A percentile compares a stretch with the other conserved stretches of the same genome.
phyloP scores from a whole-genome alignment of 2,329 filamentous ascomycete species.

The Penicillium sp. region DNA sequence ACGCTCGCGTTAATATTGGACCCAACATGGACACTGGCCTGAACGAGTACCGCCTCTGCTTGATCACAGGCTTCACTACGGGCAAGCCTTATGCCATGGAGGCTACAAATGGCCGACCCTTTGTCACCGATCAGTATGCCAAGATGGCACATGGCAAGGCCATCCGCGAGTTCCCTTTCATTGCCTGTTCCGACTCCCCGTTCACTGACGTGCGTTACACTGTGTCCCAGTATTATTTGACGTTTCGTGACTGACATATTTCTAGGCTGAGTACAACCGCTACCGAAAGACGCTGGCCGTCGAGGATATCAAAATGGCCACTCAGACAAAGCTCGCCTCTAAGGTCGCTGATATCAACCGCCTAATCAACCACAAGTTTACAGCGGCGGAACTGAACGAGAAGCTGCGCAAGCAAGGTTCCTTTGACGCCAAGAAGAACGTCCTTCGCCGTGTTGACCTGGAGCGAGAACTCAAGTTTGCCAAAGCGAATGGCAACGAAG shows the following conservation, averaged over 20 bases:
- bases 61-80: conserved; percentile 71
- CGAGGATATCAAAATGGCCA: conserved; percentile 68
- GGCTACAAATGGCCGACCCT: conserved; percentile 64
- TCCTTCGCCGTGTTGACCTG: conserved; percentile 63
- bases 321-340: conserved; percentile 59
- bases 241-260: not conserved
- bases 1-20: conserved; percentile 76
- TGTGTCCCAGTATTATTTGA: not conserved
- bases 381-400: conserved; percentile 71
- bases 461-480: conserved; percentile 63
- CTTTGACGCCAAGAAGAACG: conserved; percentile 61
- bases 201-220: conserved; percentile 66
- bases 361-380: conserved; percentile 75
- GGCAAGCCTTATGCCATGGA: conserved; percentile 81
- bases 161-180: conserved; percentile 80
- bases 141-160: conserved; percentile 76
- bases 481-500: conserved; percentile 57
- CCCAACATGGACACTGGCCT: conserved; percentile 65
- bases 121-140: conserved; percentile 82
- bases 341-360: conserved; percentile 78
- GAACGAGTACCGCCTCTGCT: conserved; percentile 78
- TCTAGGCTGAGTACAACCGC: conserved; percentile 69
- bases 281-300: conserved; percentile 70
- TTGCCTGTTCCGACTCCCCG: conserved; percentile 76
- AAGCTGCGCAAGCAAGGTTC: conserved; percentile 68